Base-by-base conservation (phyloP, 2,329 filamentous ascomycete species). In the Nectriaceae sp. region DNA sequence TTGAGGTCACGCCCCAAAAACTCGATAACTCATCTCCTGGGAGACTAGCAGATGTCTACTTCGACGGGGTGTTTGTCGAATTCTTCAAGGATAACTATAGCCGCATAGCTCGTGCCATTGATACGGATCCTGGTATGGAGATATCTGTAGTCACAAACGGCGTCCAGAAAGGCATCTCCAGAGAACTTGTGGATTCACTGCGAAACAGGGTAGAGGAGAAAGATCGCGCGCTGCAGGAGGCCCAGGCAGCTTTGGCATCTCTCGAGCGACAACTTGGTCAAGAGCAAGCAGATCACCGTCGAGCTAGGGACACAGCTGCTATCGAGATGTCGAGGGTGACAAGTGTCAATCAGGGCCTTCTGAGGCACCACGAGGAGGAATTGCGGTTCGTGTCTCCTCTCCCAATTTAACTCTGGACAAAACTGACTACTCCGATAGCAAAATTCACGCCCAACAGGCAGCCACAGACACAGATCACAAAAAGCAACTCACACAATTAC, bases 31-130 rank as follows among this genome's bases (percentile, higher is more conserved):
- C 63, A 54, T 73, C 60, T 4, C 53, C 56, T 40, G 80, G 69
- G 60, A 67, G 81, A 70, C 57, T 92, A 6, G 88, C 91, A 1
- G 86, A 92, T 42, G 88, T 96, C 1, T 95, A 84, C 65, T 94
- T 97, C 55, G 91, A 96, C 59, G 79, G 83, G 40, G 82, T 82
- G 0, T 97, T 97, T 68, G 85, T 99, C 46, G 89, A 97, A 51
- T 96, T 97, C 62, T 83, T 97, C 61, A 97, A 97, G 64, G 92
- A 97, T 63, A 96, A 96, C 65, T 97, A 95, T 65, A 93, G 89
- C 61, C 87, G 92, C 8, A 74, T 97, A 49, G 75, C 87, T 33
- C 84, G 90, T 53, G 89, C 90, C 13, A 89, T 99, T 59, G 94
- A 99, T 69, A 85, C 93, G 52, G 90, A 96, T 53, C 94, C 94